Evolutionary conservation across 108 stramenopile species (phyloP).

Genomic region (Discostella stelligeroides): DNA sequence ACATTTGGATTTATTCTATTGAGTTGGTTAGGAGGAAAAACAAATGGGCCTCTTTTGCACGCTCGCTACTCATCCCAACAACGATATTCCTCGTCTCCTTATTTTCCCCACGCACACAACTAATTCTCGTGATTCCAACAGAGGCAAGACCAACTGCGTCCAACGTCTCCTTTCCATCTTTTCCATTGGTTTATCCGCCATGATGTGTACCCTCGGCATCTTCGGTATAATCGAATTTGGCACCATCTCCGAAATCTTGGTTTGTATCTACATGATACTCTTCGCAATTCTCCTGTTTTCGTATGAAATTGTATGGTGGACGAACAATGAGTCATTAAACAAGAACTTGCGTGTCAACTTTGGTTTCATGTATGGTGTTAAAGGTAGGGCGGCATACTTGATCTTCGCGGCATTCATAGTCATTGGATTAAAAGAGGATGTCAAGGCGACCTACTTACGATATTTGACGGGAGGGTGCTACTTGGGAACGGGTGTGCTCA

Average conservation of each 20-base stretch:
- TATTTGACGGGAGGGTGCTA: slow-evolving; percentile 64
- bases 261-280: slow-evolving; percentile 85
- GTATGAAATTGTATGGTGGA: slow-evolving; percentile 91
- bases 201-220: slow-evolving; percentile 83
- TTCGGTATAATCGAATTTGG: slow-evolving; percentile 62
- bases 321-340: slow-evolving; percentile 59
- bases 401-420: slow-evolving; percentile 90
- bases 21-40: too few species aligned
- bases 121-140: slow-evolving; percentile 19
- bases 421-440: slow-evolving; percentile 66
- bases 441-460: slow-evolving; percentile 50
- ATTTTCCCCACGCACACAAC: not conserved
- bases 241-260: slow-evolving; percentile 69
- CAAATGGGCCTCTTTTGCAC: too few species aligned
- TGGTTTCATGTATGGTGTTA: slow-evolving; percentile 88
- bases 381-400: slow-evolving; percentile 79
- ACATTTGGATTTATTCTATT: too few species aligned
- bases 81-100: not conserved
- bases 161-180: slow-evolving; percentile 62
- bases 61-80: not conserved
- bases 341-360: slow-evolving; percentile 81
- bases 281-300: slow-evolving; percentile 75
- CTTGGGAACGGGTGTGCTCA: slow-evolving; percentile 60
- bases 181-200: slow-evolving; percentile 68
- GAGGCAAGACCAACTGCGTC: slow-evolving; percentile 44